Percentiles rank a stretch among this genome's conserved stretches.
Evolutionary conservation across 176 grass and related monocot genomes (phyloP).

Genomic region (Rhynchospora tenuis): DNA sequence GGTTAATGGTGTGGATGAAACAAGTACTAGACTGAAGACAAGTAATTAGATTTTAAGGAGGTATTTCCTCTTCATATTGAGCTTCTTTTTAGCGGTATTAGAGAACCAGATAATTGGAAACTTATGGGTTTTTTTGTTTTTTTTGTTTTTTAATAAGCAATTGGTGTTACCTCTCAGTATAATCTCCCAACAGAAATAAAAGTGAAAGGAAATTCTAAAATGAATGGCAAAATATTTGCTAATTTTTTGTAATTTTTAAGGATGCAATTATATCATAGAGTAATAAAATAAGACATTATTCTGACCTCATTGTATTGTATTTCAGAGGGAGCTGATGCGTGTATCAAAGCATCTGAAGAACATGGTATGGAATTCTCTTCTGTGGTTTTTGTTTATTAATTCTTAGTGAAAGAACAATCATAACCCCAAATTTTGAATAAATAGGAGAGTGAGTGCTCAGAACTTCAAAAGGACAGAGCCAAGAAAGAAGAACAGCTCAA

Average conservation of each 20-base stretch:
- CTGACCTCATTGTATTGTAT: background rate
- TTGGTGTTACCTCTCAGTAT: background rate
- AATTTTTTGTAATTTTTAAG: background rate
- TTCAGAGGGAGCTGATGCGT: constrained; percentile 49
- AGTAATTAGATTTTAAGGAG: no score
- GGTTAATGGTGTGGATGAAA: background rate
- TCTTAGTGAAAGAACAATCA: background rate
- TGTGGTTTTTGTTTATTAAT: background rate
- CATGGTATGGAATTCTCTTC: constrained; percentile 36
- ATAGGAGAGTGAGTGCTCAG: constrained; percentile 56
- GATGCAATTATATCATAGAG: background rate
- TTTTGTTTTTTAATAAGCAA: background rate
- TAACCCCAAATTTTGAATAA: background rate
- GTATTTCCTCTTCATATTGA: background rate
- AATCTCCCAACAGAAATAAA: background rate
- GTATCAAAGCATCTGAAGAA: constrained; percentile 40
- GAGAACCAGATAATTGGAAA: background rate
- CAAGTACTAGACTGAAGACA: background rate
- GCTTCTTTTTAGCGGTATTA: background rate
- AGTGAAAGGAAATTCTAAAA: background rate
- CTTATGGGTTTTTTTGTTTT: background rate
- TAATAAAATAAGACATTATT: background rate
- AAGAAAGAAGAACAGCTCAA: constrained; percentile 66
- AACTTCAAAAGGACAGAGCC: constrained; percentile 49
- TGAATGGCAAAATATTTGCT: background rate